Percentiles rank a stretch among this genome's conserved stretches.
phyloP scores from a whole-genome alignment of 2,329 filamentous ascomycete species.

The Penicillium expansum region DNA sequence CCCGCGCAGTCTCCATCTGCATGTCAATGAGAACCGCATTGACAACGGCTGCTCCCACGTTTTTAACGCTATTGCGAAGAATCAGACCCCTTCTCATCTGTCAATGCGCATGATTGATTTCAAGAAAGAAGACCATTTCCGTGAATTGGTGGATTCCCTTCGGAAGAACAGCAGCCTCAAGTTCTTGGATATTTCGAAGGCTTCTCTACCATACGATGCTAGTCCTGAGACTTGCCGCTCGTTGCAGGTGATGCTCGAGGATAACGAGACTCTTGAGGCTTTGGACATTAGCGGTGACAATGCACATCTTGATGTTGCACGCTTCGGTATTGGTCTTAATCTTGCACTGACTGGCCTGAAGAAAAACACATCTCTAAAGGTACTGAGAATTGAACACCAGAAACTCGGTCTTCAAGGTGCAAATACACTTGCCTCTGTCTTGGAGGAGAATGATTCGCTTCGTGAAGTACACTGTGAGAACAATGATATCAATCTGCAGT shows the following conservation, averaged over 20 bases:
- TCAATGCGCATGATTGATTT: conserved; percentile 69
- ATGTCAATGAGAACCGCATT: conserved; percentile 61
- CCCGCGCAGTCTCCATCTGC: conserved; percentile 60
- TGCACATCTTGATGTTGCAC: conserved; percentile 67
- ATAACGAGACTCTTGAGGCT: conserved; percentile 64
- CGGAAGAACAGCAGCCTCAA: conserved; percentile 61
- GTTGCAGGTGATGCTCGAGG: conserved; percentile 62
- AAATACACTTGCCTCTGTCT: conserved; percentile 65
- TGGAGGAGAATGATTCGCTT: conserved; percentile 62
- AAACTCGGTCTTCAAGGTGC: conserved; percentile 67
- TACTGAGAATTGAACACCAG: conserved; percentile 65
- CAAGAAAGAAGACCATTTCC: conserved; percentile 62
- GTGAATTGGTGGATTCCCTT: conserved; percentile 61
- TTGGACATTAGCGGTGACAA: conserved; percentile 70
- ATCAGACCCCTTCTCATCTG: conserved; percentile 60
- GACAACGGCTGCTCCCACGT: conserved; percentile 44
- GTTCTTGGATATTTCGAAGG: conserved; percentile 67
- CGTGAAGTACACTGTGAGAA: conserved; percentile 68
- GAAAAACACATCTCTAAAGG: conserved; percentile 59
- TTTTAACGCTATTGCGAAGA: conserved; percentile 48
- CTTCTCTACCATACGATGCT: conserved; percentile 67
- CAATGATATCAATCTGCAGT: conserved; percentile 69
- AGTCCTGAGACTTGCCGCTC: conserved; percentile 64
- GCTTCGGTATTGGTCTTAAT: conserved; percentile 67
- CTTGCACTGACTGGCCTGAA: conserved; percentile 63